Conservation (phyloP, 2,329 filamentous ascomycete genomes). For the Cadophora luteo-olivacea region DNA sequence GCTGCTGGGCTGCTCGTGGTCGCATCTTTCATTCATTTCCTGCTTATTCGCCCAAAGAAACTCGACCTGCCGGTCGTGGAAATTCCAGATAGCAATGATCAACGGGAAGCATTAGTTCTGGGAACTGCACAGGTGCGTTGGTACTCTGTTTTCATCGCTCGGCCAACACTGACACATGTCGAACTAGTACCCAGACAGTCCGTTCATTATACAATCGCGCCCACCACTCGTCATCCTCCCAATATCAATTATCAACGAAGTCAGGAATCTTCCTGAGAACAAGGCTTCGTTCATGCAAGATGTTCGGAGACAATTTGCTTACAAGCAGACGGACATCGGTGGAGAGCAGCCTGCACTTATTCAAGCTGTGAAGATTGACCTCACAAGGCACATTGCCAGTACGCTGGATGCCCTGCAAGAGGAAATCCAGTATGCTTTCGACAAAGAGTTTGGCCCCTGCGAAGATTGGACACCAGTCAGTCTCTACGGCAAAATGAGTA, state of each 20-base stretch:
- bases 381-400: constrained; percentile 35
- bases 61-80: constrained; percentile 23
- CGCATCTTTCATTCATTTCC: constrained; percentile 17
- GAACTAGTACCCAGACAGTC: constrained; percentile 34
- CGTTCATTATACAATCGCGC: constrained; percentile 28
- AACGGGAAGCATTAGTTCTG: constrained; percentile 23
- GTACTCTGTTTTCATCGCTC: not conserved
- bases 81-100: not conserved
- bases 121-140: constrained; percentile 22
- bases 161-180: not conserved
- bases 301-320: constrained; percentile 26
- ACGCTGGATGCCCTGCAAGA: constrained; percentile 36
- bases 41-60: constrained; percentile 23
- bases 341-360: constrained; percentile 24
- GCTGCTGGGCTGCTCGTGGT: constrained; percentile 18
- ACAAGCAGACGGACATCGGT: constrained; percentile 37
- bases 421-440: constrained; percentile 35
- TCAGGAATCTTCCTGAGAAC: constrained; percentile 36
- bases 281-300: constrained; percentile 35
- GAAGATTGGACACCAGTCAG: constrained; percentile 45
- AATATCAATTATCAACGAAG: constrained; percentile 33
- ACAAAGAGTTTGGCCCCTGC: constrained; percentile 36
- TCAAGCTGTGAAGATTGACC: constrained; percentile 35
- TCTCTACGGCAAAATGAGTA: constrained; percentile 45
- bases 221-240: constrained; percentile 38